Percentiles rank a stretch among this genome's conserved stretches.
Evolutionary conservation across 768 basidiomycete species (phyloP).

Genomic region (Kwoniella bestiolae): DNA sequence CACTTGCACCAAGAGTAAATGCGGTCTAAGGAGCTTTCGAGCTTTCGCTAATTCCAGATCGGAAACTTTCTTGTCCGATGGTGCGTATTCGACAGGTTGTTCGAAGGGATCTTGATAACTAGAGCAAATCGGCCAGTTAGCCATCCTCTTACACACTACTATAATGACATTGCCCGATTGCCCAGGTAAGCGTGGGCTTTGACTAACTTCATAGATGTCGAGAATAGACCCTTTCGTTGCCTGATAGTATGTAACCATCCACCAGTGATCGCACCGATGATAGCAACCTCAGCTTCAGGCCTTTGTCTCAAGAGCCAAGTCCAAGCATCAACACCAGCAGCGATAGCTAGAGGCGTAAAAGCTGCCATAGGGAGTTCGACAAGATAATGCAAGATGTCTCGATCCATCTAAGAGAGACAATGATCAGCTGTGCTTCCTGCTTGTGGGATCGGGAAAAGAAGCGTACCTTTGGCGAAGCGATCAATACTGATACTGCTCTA

Average conservation of each 20-base stretch:
- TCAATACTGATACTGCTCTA: constrained; percentile 79
- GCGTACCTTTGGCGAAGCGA: constrained; percentile 69
- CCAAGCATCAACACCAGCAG: constrained; percentile 91
- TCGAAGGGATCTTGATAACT: constrained; percentile 90
- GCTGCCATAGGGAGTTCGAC: constrained; percentile 86
- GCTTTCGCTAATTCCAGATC: constrained; percentile 71
- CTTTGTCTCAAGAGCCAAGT: constrained; percentile 92
- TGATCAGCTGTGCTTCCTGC: constrained; percentile 27
- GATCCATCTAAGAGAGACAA: constrained; percentile 68
- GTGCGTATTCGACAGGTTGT: constrained; percentile 81
- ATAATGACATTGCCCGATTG: neutral
- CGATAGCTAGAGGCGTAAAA: constrained; percentile 81
- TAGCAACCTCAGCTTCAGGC: constrained; percentile 75
- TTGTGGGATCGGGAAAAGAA: constrained; percentile 3
- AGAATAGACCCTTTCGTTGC: constrained; percentile 81
- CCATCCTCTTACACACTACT: neutral
- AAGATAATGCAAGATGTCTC: constrained; percentile 81
- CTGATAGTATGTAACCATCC: constrained; percentile 86
- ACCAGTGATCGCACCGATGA: constrained; percentile 82
- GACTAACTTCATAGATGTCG: constrained; percentile 74
- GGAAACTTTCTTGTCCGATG: constrained; percentile 82
- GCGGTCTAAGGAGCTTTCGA: constrained; percentile 76
- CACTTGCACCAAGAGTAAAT: constrained; percentile 81
- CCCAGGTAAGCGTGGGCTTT: neutral
- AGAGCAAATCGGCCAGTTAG: constrained; percentile 6